A percentile compares a stretch with the other conserved stretches of the same genome.
Evolutionary conservation across 352 stramenopile genomes (phyloP).

Genomic region (Phytophthora citrophthora): DNA sequence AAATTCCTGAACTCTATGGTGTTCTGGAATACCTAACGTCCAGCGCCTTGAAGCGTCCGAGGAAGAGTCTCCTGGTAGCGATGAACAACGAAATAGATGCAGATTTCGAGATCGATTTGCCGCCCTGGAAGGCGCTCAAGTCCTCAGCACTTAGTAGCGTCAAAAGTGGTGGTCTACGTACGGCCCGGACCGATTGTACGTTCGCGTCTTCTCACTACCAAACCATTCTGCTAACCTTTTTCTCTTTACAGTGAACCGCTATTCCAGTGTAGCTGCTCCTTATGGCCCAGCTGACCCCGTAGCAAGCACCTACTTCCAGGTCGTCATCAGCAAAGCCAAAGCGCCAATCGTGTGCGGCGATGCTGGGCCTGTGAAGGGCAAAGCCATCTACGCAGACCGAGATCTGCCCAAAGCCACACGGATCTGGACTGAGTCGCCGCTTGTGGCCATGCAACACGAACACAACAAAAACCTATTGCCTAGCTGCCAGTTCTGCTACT

Average conservation of each 20-base stretch:
- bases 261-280: conserved; percentile 61
- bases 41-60: neutral
- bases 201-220: conserved; percentile 1
- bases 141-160: conserved; percentile 20
- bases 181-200: conserved; percentile 27
- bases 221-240: neutral
- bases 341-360: conserved; percentile 67
- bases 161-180: conserved; percentile 18
- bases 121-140: conserved; percentile 32
- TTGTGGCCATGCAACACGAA: conserved; percentile 80
- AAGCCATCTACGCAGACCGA: conserved; percentile 69
- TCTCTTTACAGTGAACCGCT: conserved; percentile 36
- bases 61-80: neutral
- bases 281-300: conserved; percentile 57
- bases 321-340: conserved; percentile 66
- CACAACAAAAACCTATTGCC: conserved; percentile 43
- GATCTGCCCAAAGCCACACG: conserved; percentile 49
- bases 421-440: conserved; percentile 77
- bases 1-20: too few relatives aligned
- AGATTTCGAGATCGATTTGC: conserved; percentile 6
- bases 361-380: conserved; percentile 69
- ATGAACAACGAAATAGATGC: conserved; percentile 19
- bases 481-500: conserved; percentile 79
- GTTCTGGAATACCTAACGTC: neutral
- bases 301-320: conserved; percentile 64